Evolutionary conservation across 1,284 basidiomycete species (phyloP), one percentile per base, ranked within the genome.

Genomic region (Calocybe gambosa): DNA sequence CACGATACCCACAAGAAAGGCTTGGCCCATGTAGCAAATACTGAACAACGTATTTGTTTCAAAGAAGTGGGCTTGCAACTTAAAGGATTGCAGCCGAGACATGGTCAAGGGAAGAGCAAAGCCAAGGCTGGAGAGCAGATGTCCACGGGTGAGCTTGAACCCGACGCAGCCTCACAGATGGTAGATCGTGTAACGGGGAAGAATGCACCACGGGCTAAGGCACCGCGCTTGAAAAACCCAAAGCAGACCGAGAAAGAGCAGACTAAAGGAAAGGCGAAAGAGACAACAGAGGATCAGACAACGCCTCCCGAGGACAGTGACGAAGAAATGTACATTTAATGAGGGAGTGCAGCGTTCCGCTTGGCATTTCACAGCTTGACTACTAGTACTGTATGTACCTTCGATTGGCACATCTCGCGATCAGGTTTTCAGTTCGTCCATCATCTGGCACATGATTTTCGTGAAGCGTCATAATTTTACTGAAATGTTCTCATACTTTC

Each of bases 41-140:
- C 80, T 0, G 76, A 78, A 51, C 74, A 77, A 50, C 76, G 84
- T 9, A 75, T 87, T 41, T 71, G 69, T 12, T 87, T 88, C 66
- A 73, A 70, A 45, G 77, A 82, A 57, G 76, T 83, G 3, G 73
- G 76, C 39, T 63, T 83, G 25, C 65, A 65, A 40, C 69, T 70
- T 1, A 79, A 76, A 53, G 45, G 43, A 28, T 8, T 31, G 3
- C 9, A 7, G 26, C 43, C 37, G 48, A 34, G 35, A 23, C 26
- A 15, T 12, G 15, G 35, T 16, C 39, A 28, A 34, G 34, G n/a
- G 4, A 47, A 33, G 21, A 43, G 26, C 13, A 44, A 53, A 25
- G 16, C 29, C 16, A 45, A 40, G 39, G 38, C 19, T 23, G 47
- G 47, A 29, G 51, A 47, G 34, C 47, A 50, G 12, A 18, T 21